phyloP scores from a whole-genome alignment of 257 asterid species.

The Parsonsia alboflavescens region DNA sequence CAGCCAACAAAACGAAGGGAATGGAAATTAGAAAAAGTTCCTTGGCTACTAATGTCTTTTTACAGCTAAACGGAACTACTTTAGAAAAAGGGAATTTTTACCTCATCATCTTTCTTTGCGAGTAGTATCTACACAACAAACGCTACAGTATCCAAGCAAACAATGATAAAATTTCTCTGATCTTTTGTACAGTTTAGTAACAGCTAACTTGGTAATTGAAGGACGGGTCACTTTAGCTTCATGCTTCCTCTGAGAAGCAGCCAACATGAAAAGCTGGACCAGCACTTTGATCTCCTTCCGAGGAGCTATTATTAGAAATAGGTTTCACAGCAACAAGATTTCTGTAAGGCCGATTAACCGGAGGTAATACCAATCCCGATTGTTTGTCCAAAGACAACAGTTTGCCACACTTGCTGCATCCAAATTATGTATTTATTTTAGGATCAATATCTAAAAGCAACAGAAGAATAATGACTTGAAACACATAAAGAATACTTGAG shows the following conservation, averaged over 20 bases:
- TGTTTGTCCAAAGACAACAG: constrained; percentile 79
- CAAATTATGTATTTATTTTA: background rate
- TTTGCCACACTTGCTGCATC: constrained; percentile 73
- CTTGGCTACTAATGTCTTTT: too few relatives aligned
- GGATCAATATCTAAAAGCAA: constrained; percentile 1
- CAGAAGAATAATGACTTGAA: background rate
- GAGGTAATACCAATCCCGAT: constrained; percentile 65
- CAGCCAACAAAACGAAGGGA: too few relatives aligned
- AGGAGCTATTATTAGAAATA: constrained; percentile 31
- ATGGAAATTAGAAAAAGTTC: too few relatives aligned
- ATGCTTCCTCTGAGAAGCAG: constrained; percentile 57
- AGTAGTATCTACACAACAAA: background rate
- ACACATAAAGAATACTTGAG: background rate
- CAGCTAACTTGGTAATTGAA: background rate
- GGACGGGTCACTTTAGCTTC: background rate
- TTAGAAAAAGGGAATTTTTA: too few relatives aligned
- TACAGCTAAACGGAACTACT: too few relatives aligned
- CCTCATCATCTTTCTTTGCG: background rate
- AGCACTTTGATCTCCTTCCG: constrained; percentile 25
- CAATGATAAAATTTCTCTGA: background rate
- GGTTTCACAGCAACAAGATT: constrained; percentile 28
- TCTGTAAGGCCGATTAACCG: constrained; percentile 65
- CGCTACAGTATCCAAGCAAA: background rate
- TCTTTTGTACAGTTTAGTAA: too few relatives aligned
- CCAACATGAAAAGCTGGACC: constrained; percentile 63